phyloP scores from a whole-genome alignment of 1,284 basidiomycete species.

The Trichosporon sp. region DNA sequence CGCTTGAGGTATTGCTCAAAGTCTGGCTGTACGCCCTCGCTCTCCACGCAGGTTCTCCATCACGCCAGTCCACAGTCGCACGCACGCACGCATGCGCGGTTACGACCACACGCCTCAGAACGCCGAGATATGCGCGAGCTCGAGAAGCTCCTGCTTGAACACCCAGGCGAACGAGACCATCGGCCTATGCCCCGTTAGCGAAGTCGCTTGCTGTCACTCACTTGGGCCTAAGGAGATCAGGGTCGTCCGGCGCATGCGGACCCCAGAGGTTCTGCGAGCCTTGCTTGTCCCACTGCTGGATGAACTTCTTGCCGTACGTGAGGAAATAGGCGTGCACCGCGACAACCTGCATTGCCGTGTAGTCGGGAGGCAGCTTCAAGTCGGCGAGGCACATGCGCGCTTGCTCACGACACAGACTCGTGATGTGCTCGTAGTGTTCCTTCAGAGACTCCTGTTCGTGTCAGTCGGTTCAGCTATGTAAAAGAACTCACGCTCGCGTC shows the following conservation, averaged over 20 bases:
- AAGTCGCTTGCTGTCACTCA: slow-evolving; percentile 22
- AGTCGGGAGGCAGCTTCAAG: background rate
- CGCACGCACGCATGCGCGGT: no score
- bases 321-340: slow-evolving; percentile 49
- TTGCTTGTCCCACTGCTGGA: slow-evolving; percentile 41
- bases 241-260: slow-evolving; percentile 27
- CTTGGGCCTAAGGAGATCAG: slow-evolving; percentile 34
- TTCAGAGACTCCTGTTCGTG: slow-evolving; percentile 43
- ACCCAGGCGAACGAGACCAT: slow-evolving; percentile 54
- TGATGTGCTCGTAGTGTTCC: slow-evolving; percentile 39
- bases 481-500: background rate
- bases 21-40: no score
- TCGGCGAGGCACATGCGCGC: slow-evolving; percentile 18
- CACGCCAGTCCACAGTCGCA: no score
- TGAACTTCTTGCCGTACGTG: slow-evolving; percentile 43
- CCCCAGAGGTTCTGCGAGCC: slow-evolving; percentile 20
- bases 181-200: slow-evolving; percentile 36
- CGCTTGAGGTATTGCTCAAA: no score
- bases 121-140: slow-evolving; percentile 28
- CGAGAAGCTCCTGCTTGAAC: slow-evolving; percentile 46
- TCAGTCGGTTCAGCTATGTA: background rate
- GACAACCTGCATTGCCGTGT: slow-evolving; percentile 38
- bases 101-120: background rate
- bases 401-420: slow-evolving; percentile 35
- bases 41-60: no score